Evolutionary conservation across 441 rosid species (phyloP).

Genomic region (Pelargonium cotyledonis): DNA sequence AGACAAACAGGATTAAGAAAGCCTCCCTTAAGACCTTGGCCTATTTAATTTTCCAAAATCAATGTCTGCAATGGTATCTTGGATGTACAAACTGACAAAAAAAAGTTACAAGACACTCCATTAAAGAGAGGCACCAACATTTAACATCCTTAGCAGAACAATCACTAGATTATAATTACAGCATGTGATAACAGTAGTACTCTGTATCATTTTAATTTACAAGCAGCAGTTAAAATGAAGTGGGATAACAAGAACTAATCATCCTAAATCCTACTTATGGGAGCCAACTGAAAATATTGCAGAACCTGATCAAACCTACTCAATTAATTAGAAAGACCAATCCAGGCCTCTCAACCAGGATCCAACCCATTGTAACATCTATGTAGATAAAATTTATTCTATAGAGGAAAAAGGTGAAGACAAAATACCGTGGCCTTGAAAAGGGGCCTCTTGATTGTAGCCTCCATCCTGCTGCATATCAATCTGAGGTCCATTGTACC

Average conservation of each 20-base stretch:
- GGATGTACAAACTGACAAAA: not conserved
- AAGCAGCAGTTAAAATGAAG: not conserved
- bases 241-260: not conserved
- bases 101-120: not conserved
- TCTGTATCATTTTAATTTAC: not conserved
- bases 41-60: no score
- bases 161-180: not conserved
- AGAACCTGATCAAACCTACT: no score
- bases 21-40: no score
- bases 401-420: not conserved
- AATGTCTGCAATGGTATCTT: not conserved
- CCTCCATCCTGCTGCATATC: not conserved
- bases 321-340: no score
- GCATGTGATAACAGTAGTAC: not conserved
- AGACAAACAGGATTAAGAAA: no score
- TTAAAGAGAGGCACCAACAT: not conserved
- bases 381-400: not conserved
- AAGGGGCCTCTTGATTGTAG: conserved; percentile 1
- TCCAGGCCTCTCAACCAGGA: no score
- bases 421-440: conserved; percentile 5
- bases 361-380: not conserved
- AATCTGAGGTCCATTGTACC: not conserved
- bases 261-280: not conserved
- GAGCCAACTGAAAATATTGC: not conserved
- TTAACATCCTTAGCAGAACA: not conserved